phyloP scores from a whole-genome alignment of 2,329 filamentous ascomycete genomes.

The Neurospora sp. region DNA sequence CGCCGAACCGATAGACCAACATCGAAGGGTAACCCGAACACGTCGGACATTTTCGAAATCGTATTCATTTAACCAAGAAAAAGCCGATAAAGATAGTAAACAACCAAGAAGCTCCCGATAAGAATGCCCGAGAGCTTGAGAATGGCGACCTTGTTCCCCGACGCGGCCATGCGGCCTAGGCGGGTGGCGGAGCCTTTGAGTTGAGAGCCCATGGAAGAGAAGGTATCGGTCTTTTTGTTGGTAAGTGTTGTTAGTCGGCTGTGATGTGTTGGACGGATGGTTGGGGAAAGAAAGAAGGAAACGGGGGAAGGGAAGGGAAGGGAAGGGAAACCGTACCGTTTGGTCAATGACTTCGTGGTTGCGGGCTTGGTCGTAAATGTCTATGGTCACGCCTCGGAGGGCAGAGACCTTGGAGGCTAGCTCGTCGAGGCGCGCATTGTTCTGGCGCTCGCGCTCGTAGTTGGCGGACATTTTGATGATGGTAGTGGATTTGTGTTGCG shows the following conservation, averaged over 20 bases:
- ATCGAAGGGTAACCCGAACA: too few relatives aligned
- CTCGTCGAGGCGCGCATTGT: conserved; percentile 88
- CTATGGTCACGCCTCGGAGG: conserved; percentile 84
- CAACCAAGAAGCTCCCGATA: conserved; percentile 57
- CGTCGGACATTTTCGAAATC: not conserved
- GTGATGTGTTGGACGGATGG: not conserved
- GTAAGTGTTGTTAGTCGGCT: not conserved
- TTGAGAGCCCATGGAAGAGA: conserved; percentile 74
- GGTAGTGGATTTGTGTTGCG: not conserved
- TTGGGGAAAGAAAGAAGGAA: too few relatives aligned
- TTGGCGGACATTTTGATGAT: conserved; percentile 55
- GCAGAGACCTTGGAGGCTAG: conserved; percentile 85
- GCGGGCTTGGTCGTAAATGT: conserved; percentile 95
- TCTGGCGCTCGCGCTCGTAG: conserved; percentile 78
- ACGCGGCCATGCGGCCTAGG: conserved; percentile 80
- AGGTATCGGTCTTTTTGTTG: conserved; percentile 68
- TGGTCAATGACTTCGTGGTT: conserved; percentile 81
- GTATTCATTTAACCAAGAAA: not conserved
- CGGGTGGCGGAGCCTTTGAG: conserved; percentile 77
- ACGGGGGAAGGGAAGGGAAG: too few relatives aligned
- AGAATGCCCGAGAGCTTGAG: conserved; percentile 82
- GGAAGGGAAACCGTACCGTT: conserved; percentile 48
- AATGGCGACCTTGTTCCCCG: conserved; percentile 84
- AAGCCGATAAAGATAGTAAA: conserved; percentile 55
- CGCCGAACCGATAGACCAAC: too few relatives aligned